phyloP scores from a whole-genome alignment of 148 eudicot species.

The Nepenthes mirabilis region DNA sequence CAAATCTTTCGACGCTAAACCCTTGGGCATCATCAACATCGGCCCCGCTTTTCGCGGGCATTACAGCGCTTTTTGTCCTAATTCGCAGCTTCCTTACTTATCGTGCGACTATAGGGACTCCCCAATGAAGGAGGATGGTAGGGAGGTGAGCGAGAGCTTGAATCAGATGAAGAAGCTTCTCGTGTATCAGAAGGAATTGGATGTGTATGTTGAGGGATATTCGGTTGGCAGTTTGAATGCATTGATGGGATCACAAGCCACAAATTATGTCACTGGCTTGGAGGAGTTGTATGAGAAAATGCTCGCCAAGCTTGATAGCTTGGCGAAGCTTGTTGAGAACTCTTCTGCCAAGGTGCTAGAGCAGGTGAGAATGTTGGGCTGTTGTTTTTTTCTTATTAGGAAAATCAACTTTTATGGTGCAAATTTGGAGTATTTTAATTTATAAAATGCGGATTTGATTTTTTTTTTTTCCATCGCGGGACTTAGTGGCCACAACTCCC shows the following conservation, averaged over 20 bases:
- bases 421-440: too few species aligned
- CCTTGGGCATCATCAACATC: constrained; percentile 47
- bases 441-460: too few species aligned
- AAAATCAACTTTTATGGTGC: too few species aligned
- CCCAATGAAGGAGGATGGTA: constrained; percentile 31
- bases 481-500: too few species aligned
- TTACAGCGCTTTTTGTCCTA: constrained; percentile 47
- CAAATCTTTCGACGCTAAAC: constrained; percentile 28
- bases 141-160: constrained; percentile 14
- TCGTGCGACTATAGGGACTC: constrained; percentile 26
- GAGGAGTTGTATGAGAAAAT: constrained; percentile 76
- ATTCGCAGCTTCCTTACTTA: constrained; percentile 35
- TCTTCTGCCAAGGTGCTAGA: constrained; percentile 57
- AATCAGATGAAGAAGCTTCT: constrained; percentile 17
- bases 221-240: constrained; percentile 37
- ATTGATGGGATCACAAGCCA: constrained; percentile 52
- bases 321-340: constrained; percentile 49
- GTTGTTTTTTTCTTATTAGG: too few species aligned
- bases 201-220: constrained; percentile 37
- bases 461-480: too few species aligned
- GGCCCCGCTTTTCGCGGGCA: constrained; percentile 75
- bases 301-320: constrained; percentile 53
- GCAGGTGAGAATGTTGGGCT: constrained; percentile 30
- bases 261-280: constrained; percentile 31
- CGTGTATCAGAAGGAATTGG: constrained; percentile 34